phyloP scores from a whole-genome alignment of 805 yeast species.

The Suhomyces sp. region DNA sequence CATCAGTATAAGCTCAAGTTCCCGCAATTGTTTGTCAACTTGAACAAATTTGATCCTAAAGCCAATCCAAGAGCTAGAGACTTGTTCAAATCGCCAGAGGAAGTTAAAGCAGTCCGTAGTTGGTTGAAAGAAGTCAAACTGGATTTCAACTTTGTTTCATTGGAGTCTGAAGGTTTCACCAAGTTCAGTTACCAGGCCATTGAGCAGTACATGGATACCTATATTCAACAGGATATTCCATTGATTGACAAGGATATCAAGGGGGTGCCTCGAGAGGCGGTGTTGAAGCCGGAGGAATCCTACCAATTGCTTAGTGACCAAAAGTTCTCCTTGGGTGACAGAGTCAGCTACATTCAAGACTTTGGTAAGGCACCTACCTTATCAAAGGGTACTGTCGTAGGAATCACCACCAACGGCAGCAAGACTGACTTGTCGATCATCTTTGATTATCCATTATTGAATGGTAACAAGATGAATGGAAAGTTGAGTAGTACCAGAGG shows the following conservation, averaged over 20 bases:
- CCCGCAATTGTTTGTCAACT: slow-evolving; percentile 53
- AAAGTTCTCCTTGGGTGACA: slow-evolving; percentile 79
- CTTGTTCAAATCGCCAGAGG: slow-evolving; percentile 34
- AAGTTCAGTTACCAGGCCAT: slow-evolving; percentile 60
- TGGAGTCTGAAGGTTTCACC: slow-evolving; percentile 77
- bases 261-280: slow-evolving; percentile 82
- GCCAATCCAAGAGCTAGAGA: slow-evolving; percentile 38
- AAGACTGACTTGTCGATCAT: slow-evolving; percentile 69
- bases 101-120: slow-evolving; percentile 41
- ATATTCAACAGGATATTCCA: slow-evolving; percentile 43
- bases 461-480: slow-evolving; percentile 81
- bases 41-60: slow-evolving; percentile 22
- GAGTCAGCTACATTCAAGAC: slow-evolving; percentile 79
- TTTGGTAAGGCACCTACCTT: slow-evolving; percentile 88
- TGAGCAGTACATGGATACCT: slow-evolving; percentile 56
- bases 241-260: slow-evolving; percentile 55
- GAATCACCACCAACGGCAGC: slow-evolving; percentile 54
- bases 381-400: slow-evolving; percentile 86
- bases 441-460: slow-evolving; percentile 78
- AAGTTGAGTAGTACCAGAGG: slow-evolving; percentile 79
- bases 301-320: slow-evolving; percentile 71
- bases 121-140: slow-evolving; percentile 50
- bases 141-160: slow-evolving; percentile 57
- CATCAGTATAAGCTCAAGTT: slow-evolving; percentile 59
- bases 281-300: slow-evolving; percentile 72